These are phyloP conservation scores for Naganishia friedmannii DNA, from an alignment of 768 basidiomycete genomes.

Conservation along the genomic window DNA sequence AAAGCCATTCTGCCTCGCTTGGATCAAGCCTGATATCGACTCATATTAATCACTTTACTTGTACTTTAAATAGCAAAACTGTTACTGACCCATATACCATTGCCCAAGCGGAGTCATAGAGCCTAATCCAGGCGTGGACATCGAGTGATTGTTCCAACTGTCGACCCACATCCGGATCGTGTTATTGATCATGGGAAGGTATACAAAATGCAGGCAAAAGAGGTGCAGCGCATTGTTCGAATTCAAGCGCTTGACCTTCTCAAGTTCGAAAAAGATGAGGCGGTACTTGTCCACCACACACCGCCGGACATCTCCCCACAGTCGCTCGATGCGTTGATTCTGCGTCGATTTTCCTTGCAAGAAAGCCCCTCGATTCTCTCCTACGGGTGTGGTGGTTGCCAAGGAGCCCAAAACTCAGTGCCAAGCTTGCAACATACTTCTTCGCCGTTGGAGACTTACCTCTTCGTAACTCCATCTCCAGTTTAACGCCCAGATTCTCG, in stretches of 20 bases:
- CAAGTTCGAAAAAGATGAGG: neutral
- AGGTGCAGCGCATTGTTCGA: neutral
- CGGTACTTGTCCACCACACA: neutral
- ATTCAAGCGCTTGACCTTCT: neutral
- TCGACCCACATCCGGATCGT: neutral
- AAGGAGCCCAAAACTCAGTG: neutral
- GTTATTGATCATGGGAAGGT: neutral
- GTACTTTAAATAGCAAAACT: no score
- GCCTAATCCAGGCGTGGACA: neutral
- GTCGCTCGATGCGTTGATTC: neutral
- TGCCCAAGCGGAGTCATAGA: neutral
- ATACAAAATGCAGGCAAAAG: constrained; percentile 1
- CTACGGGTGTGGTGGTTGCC: neutral
- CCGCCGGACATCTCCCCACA: neutral
- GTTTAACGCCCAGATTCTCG: neutral
- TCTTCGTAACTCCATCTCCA: neutral
- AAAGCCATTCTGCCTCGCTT: neutral
- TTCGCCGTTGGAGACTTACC: neutral
- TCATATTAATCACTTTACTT: neutral
- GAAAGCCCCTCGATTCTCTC: neutral
- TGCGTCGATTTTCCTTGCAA: constrained; percentile 6
- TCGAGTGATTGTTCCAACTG: constrained; percentile 1
- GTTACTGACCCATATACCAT: neutral
- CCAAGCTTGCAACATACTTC: no score
- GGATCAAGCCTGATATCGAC: neutral